These are phyloP conservation scores for Ustilago shanxiensis DNA, from an alignment of 1,284 basidiomycete species.

Conservation along the genomic window DNA sequence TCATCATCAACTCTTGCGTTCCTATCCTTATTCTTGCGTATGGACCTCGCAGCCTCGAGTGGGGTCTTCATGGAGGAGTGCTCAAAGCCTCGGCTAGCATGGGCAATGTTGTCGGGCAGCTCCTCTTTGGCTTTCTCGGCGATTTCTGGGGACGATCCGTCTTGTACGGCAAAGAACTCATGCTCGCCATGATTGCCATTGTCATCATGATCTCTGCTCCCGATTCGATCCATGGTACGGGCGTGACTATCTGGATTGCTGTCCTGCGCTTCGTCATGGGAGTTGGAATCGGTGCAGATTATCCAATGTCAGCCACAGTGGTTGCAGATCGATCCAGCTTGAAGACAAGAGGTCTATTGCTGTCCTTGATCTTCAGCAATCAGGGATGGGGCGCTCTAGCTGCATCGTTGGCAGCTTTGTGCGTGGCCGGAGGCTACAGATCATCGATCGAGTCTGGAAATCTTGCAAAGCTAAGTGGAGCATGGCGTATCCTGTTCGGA, in stretches of 20 bases:
- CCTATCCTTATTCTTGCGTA: conserved; percentile 62
- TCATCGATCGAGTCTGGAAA: conserved; percentile 53
- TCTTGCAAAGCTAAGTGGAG: conserved; percentile 60
- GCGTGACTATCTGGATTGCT: conserved; percentile 64
- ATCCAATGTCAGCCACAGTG: conserved; percentile 77
- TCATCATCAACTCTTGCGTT: conserved; percentile 68
- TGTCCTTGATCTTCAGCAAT: conserved; percentile 71
- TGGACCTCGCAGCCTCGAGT: conserved; percentile 56
- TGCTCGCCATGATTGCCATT: conserved; percentile 63
- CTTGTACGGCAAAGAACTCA: conserved; percentile 66
- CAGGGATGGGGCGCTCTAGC: conserved; percentile 62
- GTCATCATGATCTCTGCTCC: conserved; percentile 66
- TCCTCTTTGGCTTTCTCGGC: conserved; percentile 65
- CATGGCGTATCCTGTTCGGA: conserved; percentile 70
- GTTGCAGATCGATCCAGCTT: conserved; percentile 63
- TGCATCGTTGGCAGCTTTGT: conserved; percentile 78
- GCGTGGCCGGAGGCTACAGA: conserved; percentile 80
- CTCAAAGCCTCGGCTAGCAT: conserved; percentile 67
- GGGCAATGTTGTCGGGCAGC: conserved; percentile 64
- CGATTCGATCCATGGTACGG: conserved; percentile 57
- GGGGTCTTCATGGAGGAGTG: conserved; percentile 66
- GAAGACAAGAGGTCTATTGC: conserved; percentile 60
- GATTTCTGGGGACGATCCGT: conserved; percentile 64
- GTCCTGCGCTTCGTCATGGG: conserved; percentile 64
- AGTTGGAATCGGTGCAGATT: conserved; percentile 81